Conservation (phyloP, 2,329 filamentous ascomycete species). For the Cryphonectria radicalis region DNA sequence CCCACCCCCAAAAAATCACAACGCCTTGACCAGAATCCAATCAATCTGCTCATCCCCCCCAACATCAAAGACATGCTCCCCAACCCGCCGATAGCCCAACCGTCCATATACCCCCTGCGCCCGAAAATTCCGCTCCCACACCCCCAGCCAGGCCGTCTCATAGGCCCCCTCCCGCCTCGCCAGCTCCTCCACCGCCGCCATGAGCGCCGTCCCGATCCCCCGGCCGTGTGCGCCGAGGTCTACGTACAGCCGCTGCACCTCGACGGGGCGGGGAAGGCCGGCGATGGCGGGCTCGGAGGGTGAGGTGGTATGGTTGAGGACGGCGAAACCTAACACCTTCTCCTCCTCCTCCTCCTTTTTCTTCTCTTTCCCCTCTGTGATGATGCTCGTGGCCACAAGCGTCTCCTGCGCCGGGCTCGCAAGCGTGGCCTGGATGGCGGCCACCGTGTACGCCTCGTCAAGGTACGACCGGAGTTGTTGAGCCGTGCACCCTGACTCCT, state of each 20-base stretch:
- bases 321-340: conserved; percentile 45
- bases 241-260: conserved; percentile 51
- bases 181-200: conserved; percentile 37
- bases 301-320: conserved; percentile 41
- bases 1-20: conserved; percentile 23
- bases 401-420: conserved; percentile 33
- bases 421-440: conserved; percentile 35
- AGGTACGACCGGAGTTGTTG: conserved; percentile 45
- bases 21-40: conserved; percentile 40
- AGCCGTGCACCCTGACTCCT: conserved; percentile 44
- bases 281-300: conserved; percentile 39
- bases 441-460: conserved; percentile 40
- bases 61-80: conserved; percentile 47
- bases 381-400: conserved; percentile 36
- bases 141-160: conserved; percentile 49
- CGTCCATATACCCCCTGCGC: conserved; percentile 46
- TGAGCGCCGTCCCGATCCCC: conserved; percentile 45
- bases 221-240: conserved; percentile 40
- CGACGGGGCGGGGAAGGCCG: conserved; percentile 40
- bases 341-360: conserved; percentile 30
- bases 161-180: conserved; percentile 41
- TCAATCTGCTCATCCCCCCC: conserved; percentile 49
- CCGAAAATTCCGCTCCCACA: conserved; percentile 51
- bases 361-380: background rate
- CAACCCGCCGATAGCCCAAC: conserved; percentile 46